phyloP scores from a whole-genome alignment of 1,284 basidiomycete species.

The Cryptococcus wingfieldii region DNA sequence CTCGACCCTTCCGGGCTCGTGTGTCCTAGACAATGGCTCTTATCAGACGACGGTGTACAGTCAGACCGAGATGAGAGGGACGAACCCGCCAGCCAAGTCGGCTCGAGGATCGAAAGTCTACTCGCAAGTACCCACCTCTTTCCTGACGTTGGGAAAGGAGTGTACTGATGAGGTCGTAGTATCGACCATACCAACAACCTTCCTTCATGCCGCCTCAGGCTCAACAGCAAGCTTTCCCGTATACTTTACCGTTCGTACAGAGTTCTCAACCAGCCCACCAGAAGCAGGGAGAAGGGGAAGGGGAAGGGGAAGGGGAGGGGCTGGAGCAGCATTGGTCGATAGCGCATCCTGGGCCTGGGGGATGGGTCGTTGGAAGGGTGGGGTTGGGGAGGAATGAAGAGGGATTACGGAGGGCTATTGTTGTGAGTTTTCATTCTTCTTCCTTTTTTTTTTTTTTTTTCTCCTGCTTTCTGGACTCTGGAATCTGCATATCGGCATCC shows the following conservation, averaged over 20 bases:
- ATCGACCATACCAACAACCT: slow-evolving; percentile 3
- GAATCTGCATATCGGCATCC: background rate
- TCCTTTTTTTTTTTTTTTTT: no score
- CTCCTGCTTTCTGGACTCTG: no score
- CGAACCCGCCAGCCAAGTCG: slow-evolving; percentile 10
- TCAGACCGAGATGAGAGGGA: slow-evolving; percentile 1
- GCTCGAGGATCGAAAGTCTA: slow-evolving; percentile 31
- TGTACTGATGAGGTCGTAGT: slow-evolving; percentile 1
- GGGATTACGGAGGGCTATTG: slow-evolving; percentile 11
- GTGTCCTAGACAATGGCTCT: slow-evolving; percentile 17
- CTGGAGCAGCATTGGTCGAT: slow-evolving; percentile 38
- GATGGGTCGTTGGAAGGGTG: slow-evolving; percentile 34
- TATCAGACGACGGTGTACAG: slow-evolving; percentile 29
- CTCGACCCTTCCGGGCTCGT: slow-evolving; percentile 2
- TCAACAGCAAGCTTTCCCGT: slow-evolving; percentile 24
- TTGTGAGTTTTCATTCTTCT: slow-evolving; percentile 8
- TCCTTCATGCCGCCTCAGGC: background rate
- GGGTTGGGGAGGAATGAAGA: slow-evolving; percentile 17
- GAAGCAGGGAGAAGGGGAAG: no score
- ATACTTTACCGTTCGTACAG: slow-evolving; percentile 28
- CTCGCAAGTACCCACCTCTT: slow-evolving; percentile 20
- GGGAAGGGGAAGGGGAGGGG: background rate
- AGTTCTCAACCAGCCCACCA: background rate
- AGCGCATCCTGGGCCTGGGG: slow-evolving; percentile 32
- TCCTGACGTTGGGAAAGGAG: background rate